Conservation (phyloP, 768 basidiomycete species). For the Albatrellus ellisii region DNA sequence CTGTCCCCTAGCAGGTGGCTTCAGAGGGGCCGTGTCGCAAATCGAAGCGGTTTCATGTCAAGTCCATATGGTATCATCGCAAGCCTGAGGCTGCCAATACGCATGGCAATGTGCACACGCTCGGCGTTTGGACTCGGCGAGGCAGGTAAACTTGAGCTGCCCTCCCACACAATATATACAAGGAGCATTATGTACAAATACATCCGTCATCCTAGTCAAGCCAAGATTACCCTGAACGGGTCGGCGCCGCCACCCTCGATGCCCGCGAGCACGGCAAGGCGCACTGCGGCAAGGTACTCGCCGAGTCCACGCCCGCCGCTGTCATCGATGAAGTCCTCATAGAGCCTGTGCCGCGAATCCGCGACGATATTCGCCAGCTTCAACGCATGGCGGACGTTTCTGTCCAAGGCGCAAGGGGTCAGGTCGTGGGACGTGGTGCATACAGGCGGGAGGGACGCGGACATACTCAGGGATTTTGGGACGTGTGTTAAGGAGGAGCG, state of each 20-base stretch:
- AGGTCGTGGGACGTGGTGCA: background rate
- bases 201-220: too few relatives aligned
- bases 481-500: constrained; percentile 51
- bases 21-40: too few relatives aligned
- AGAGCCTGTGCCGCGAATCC: constrained; percentile 74
- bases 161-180: too few relatives aligned
- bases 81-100: too few relatives aligned
- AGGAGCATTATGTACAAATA: too few relatives aligned
- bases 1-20: too few relatives aligned
- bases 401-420: constrained; percentile 18
- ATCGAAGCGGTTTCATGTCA: too few relatives aligned
- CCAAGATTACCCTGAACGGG: constrained; percentile 41
- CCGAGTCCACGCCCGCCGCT: constrained; percentile 46
- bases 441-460: background rate
- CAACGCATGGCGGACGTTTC: constrained; percentile 66
- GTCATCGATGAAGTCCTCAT: constrained; percentile 73
- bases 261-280: constrained; percentile 57
- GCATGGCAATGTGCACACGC: too few relatives aligned
- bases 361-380: constrained; percentile 77
- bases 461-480: constrained; percentile 53
- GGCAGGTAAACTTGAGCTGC: too few relatives aligned
- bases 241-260: constrained; percentile 68
- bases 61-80: too few relatives aligned
- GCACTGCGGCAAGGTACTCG: constrained; percentile 64
- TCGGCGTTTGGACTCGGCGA: too few relatives aligned